phyloP scores from a whole-genome alignment of 176 grass and related monocot species.

The Juncus inflexus region DNA sequence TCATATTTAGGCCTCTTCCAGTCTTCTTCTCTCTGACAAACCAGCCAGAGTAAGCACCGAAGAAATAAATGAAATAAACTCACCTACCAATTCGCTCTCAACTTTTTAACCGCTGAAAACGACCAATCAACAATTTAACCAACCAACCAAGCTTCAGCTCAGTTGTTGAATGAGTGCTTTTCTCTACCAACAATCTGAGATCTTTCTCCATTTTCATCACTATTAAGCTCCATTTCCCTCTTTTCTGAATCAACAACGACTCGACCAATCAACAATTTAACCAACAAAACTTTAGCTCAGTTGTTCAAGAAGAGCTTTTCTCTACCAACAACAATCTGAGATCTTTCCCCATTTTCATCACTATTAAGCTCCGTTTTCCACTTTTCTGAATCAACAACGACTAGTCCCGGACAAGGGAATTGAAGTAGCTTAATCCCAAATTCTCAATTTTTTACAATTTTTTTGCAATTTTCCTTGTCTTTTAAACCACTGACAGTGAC shows the following conservation, averaged over 20 bases:
- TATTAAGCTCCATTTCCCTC: too few species aligned
- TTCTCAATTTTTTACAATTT: too few species aligned
- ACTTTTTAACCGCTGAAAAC: constrained; percentile 20
- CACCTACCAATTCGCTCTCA: constrained; percentile 16
- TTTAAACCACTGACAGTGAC: too few species aligned
- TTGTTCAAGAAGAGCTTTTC: neutral
- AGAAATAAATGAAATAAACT: neutral
- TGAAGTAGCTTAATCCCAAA: too few species aligned
- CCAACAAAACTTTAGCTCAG: neutral
- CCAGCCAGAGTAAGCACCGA: neutral
- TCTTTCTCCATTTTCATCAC: constrained; percentile 13
- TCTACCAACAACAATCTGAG: neutral
- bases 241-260: too few species aligned
- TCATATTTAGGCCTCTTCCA: too few species aligned
- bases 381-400: too few species aligned
- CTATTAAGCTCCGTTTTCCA: neutral
- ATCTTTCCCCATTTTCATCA: constrained; percentile 16
- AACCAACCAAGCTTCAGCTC: neutral
- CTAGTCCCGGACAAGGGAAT: too few species aligned
- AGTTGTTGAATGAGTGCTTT: neutral
- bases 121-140: constrained; percentile 10
- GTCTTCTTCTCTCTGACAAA: neutral
- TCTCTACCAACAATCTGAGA: constrained; percentile 2
- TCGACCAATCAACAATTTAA: too few species aligned
- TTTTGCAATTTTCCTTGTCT: too few species aligned